phyloP scores from a whole-genome alignment of 2,329 filamentous ascomycete genomes.

The Pseudovirgaria hyperparasitica region DNA sequence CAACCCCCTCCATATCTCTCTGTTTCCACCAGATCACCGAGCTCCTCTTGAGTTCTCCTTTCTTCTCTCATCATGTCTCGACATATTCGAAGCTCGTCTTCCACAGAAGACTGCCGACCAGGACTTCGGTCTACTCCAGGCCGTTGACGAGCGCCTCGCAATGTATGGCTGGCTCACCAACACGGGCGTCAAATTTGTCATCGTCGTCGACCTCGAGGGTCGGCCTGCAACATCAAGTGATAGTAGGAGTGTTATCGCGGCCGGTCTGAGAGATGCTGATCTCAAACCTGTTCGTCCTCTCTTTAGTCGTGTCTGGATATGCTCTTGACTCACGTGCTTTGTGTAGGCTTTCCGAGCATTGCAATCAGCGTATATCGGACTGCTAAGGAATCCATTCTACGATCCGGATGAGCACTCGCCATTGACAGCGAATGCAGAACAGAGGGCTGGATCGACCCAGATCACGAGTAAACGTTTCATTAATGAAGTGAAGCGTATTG shows the following conservation, averaged over 20 bases:
- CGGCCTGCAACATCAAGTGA: constrained; percentile 32
- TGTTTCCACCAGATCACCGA: constrained; percentile 66
- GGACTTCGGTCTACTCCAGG: constrained; percentile 84
- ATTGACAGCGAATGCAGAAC: constrained; percentile 32
- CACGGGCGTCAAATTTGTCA: constrained; percentile 81
- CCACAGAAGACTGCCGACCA: constrained; percentile 62
- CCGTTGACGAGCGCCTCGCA: constrained; percentile 82
- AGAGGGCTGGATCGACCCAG: constrained; percentile 39
- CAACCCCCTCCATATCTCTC: constrained; percentile 85
- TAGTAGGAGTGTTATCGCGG: constrained; percentile 29
- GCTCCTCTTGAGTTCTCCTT: constrained; percentile 84
- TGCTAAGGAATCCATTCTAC: constrained; percentile 92
- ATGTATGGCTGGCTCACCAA: constrained; percentile 96
- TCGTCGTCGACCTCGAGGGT: constrained; percentile 83
- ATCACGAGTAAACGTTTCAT: constrained; percentile 75
- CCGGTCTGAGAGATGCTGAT: constrained; percentile 73
- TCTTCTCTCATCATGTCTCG: constrained; percentile 78
- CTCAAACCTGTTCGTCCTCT: constrained; percentile 55
- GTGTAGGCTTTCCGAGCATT: constrained; percentile 70
- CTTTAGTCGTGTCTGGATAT: not conserved
- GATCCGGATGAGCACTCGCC: constrained; percentile 73
- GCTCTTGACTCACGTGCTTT: constrained; percentile 1
- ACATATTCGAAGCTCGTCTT: constrained; percentile 81
- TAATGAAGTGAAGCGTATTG: constrained; percentile 73
- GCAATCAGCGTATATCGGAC: constrained; percentile 78